These are phyloP conservation scores for Cicer judaicum DNA, from an alignment of 306 rosid genomes.

Conservation along the genomic window DNA sequence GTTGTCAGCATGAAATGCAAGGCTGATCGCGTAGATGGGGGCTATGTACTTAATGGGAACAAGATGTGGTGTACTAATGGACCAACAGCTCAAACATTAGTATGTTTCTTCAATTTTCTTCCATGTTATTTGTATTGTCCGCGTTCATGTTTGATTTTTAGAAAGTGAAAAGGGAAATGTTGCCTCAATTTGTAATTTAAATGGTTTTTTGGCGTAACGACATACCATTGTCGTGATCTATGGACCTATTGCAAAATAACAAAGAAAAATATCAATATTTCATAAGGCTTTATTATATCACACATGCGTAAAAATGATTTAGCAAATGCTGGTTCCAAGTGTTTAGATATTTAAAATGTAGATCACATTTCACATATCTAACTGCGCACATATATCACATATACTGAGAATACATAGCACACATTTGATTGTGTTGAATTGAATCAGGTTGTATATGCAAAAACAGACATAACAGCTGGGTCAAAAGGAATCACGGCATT, in stretches of 20 bases:
- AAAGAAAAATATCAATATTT: not conserved
- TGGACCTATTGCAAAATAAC: constrained; percentile 27
- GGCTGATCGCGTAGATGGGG: constrained; percentile 85
- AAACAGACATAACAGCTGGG: constrained; percentile 79
- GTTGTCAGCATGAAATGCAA: constrained; percentile 99
- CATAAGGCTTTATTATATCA: constrained; percentile 4
- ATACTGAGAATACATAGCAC: constrained; percentile 11
- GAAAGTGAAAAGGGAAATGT: constrained; percentile 20
- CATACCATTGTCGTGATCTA: constrained; percentile 15
- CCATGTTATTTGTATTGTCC: constrained; percentile 28
- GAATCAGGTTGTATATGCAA: constrained; percentile 89
- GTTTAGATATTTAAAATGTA: constrained; percentile 4
- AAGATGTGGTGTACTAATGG: constrained; percentile 99
- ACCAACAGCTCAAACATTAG: constrained; percentile 89
- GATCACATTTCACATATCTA: constrained; percentile 4
- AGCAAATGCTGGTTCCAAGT: constrained; percentile 23
- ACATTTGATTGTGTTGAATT: constrained; percentile 51
- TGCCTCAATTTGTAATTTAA: constrained; percentile 24
- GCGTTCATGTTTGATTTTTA: constrained; percentile 4
- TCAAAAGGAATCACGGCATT: constrained; percentile 97
- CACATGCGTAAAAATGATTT: constrained; percentile 3
- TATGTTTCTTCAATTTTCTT: constrained; percentile 44
- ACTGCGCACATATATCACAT: not conserved
- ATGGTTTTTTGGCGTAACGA: constrained; percentile 6
- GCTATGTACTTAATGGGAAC: constrained; percentile 86